Evolutionary conservation across 1,139 yeast genomes (phyloP), one percentile per base, ranked within the genome.

Genomic region (Arxiozyma telluris): DNA sequence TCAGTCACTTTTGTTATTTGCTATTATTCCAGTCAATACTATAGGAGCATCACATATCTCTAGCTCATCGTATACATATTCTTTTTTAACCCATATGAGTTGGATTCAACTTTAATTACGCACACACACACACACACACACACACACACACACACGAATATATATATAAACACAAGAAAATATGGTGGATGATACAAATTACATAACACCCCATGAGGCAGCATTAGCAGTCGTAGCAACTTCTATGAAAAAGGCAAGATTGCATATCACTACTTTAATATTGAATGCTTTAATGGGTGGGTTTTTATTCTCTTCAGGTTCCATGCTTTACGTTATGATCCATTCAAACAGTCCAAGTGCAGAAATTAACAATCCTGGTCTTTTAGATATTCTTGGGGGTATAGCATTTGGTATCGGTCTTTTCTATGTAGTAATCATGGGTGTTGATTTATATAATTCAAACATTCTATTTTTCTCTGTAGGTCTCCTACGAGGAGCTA

Each of bases 191-290:
- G 87, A 83, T 58, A 73, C 81, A 11, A 70, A 75, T 60, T 85
- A 84, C 64, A 75, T 84, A 53, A 81, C 89, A 7, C 87, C 91
- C 11, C 82, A 85, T 67, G 94, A 86, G 61, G 83, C 93, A 1
- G 93, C 93, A 0, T 68, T 86, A 52, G 93, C 93, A 0, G 84
- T 84, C 50, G 90, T 86, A 39, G 94, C 94, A 8, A 86, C 93
- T 0, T 76, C 88, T 1, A 86, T 85, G 93, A 86, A 86, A 66
- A 86, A 86, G 64, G 79, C 91, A 1, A 75, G 94, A 64, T 75
- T 84, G 25, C 76, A 81, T 55, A 59, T 82, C 6, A 83, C 82
- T 56, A 76, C 82, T 1, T 67, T 86, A 34, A 60, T 81, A 0
- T 64, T 85, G 39, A 85, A 85, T 64, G 80, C 90, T 1, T 66